Percentiles rank a stretch among this genome's conserved stretches.
These are phyloP conservation scores for Solanum tarijense DNA, from an alignment of 257 asterid species.

Conservation along the genomic window DNA sequence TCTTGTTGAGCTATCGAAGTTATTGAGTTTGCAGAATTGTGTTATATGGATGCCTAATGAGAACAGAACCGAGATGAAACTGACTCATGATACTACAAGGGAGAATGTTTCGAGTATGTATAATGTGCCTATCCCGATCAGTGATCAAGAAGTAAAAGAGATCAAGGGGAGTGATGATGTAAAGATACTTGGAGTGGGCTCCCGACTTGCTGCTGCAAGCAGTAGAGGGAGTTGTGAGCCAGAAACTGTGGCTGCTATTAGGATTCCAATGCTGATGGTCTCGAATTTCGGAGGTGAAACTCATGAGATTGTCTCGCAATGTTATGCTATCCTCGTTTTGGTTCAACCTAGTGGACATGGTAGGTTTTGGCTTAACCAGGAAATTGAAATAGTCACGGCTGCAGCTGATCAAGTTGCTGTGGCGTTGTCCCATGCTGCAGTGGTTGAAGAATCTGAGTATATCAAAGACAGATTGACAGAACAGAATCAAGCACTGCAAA, in stretches of 20 bases:
- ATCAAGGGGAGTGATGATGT: slow-evolving; percentile 51
- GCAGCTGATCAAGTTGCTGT: slow-evolving; percentile 96
- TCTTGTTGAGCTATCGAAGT: slow-evolving; percentile 76
- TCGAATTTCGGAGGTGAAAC: slow-evolving; percentile 83
- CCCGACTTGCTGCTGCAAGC: slow-evolving; percentile 74
- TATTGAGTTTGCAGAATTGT: slow-evolving; percentile 65
- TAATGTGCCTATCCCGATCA: slow-evolving; percentile 26
- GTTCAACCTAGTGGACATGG: slow-evolving; percentile 63
- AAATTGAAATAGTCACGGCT: slow-evolving; percentile 68
- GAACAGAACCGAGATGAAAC: slow-evolving; percentile 54
- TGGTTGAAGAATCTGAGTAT: slow-evolving; percentile 80
- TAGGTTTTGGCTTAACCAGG: slow-evolving; percentile 62
- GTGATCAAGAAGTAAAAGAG: slow-evolving; percentile 56
- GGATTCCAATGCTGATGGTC: slow-evolving; percentile 94
- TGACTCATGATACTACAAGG: slow-evolving; percentile 54
- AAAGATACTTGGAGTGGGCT: slow-evolving; percentile 45
- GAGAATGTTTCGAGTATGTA: slow-evolving; percentile 23
- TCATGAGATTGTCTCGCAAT: slow-evolving; percentile 71
- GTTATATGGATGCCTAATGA: slow-evolving; percentile 92
- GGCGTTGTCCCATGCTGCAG: slow-evolving; percentile 92
- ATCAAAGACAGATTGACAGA: slow-evolving; percentile 67
- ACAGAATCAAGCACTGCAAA: slow-evolving; percentile 72
- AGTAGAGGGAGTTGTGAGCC: slow-evolving; percentile 42
- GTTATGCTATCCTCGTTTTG: slow-evolving; percentile 81
- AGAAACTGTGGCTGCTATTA: slow-evolving; percentile 79